Evolutionary conservation across 2,329 filamentous ascomycete genomes (phyloP), one percentile per base, ranked within the genome.

Genomic region (Monosporascus cannonballus): DNA sequence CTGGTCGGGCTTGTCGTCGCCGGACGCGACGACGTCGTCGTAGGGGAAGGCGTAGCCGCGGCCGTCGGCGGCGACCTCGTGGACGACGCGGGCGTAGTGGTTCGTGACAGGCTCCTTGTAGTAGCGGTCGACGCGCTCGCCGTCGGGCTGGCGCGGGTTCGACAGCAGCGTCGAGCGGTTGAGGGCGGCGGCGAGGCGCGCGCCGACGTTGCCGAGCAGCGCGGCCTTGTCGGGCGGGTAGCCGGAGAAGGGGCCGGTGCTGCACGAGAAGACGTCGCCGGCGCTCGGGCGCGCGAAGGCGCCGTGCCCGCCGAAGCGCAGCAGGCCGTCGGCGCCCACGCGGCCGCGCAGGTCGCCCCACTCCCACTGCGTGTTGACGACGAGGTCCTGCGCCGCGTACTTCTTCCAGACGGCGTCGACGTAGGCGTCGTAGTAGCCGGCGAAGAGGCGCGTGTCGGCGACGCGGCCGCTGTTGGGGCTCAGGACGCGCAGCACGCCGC

Each of bases 131-230:
- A 77, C 69, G 1, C 62, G 56, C 64, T 81, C 79, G 49, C 73
- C 72, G 51, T 79, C 73, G 15, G 80, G 83, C 69, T 80, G 83
- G 58, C 63, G 61, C n/a, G 66, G 50, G 60, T 79, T 71, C 20
- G 69, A 64, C 48, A 88, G 69, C 55, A 94, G 69, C 11, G 86
- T 92, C 36, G 80, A 84, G 22, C 89, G 79, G 69, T 92, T 90
- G 62, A 93, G 81, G 1, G 86, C 87, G 1, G 89, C 89, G 0
- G 86, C 80, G 15, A 94, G 71, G n/a, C 89, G 78, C 0, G 90
- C 87, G 8, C 85, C 84, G 52, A 92, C 79, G 41, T 84, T 84
- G 54, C 81, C 79, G 64, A 77, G 75, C 62, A 76, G 69, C 48
- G 71, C 71, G 2, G 69, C 63, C 51, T 75, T 72, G 38, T 68